Evolutionary conservation across 2,329 filamentous ascomycete genomes (phyloP), one percentile per base, ranked within the genome.

Genomic region (Cladosporium sp.): DNA sequence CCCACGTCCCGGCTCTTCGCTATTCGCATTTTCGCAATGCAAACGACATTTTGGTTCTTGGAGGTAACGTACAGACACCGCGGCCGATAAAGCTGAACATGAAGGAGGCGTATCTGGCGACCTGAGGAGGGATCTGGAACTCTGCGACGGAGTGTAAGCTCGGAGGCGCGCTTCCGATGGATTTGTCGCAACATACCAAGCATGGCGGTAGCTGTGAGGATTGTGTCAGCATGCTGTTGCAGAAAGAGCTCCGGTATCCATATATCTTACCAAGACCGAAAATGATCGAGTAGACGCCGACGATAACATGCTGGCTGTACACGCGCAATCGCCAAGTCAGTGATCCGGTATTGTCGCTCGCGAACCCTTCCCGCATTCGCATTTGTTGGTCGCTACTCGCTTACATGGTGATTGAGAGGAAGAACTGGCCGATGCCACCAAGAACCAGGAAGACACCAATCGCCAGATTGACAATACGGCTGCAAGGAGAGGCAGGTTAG

Each of bases 51-150:
- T 14, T 4, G n/a, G 40, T 4, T 13, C 2, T 18, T 18, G 7
- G 22, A 11, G 13, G 11, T 6, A 35, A 13, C 89, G 74, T 83
- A 95, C 91, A 97, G 70, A 89, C 79, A 73, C 93, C 93, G 68
- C 93, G 90, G 57, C 93, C 93, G 62, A 97, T 75, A 79, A 98
- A 97, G 54, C 89, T 95, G 78, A 97, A 97, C 73, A 97, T 85
- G 78, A 98, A 98, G 9, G 89, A 95, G 51, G 90, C 92, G 77
- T 97, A 95, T 74, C 89, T 86, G 54, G 90, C 86, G 51, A 95
- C 80, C 70, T 95, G 91, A 55, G 91, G 89, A 46, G 93, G 92
- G 63, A 96, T 92, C 73, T 95, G 87, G 76, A 97, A 95, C 74
- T 98, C 93, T 73, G 61, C 34, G 37, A 6, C 8, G 16, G 19